These are phyloP conservation scores for Russula dissimulans DNA, from an alignment of 768 basidiomycete species.

Conservation along the genomic window DNA sequence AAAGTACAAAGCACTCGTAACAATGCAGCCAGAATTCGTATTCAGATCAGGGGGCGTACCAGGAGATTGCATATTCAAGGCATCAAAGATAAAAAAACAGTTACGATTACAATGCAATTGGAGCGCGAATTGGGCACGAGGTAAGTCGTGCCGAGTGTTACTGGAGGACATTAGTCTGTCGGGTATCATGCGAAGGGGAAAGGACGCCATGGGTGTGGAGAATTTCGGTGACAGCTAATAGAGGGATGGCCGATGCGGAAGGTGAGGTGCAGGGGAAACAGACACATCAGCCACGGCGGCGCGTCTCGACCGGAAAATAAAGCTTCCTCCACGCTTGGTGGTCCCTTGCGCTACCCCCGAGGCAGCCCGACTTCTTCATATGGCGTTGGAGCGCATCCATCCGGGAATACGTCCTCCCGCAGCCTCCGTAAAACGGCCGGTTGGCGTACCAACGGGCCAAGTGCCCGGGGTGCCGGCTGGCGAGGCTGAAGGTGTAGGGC, in stretches of 20 bases:
- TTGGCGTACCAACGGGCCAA: neutral
- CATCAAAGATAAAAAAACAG: neutral
- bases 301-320: neutral
- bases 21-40: neutral
- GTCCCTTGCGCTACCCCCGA: neutral
- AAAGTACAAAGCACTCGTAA: neutral
- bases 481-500: neutral
- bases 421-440: conserved; percentile 1
- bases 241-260: no score
- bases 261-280: neutral
- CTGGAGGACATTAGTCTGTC: neutral
- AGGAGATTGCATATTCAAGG: neutral
- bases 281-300: no score
- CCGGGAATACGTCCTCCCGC: conserved; percentile 6
- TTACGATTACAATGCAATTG: neutral
- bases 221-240: neutral
- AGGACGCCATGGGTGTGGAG: no score
- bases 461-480: neutral
- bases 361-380: neutral
- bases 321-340: conserved; percentile 6
- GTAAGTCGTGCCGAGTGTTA: neutral
- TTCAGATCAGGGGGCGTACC: neutral
- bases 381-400: conserved; percentile 13
- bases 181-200: neutral
- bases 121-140: neutral